These are phyloP conservation scores for Malania oleifera DNA, from an alignment of 164 flowering plant genomes.

Conservation along the genomic window DNA sequence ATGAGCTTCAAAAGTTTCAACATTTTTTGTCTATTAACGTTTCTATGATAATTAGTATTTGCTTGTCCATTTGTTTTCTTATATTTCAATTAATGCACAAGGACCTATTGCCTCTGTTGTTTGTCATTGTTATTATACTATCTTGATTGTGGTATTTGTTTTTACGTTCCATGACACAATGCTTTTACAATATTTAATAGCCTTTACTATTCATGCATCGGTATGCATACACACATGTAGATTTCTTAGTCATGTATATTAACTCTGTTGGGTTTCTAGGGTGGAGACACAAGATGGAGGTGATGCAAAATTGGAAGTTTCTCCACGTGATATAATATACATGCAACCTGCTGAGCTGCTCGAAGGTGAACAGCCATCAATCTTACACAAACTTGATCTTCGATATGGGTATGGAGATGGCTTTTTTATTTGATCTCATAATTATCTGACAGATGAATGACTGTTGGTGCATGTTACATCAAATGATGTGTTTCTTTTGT, in stretches of 20 bases:
- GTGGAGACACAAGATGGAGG: slow-evolving; percentile 99
- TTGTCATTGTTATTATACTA: too few species aligned
- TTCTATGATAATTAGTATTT: too few species aligned
- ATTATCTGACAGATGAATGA: background rate
- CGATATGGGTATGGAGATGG: slow-evolving; percentile 76
- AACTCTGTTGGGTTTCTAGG: slow-evolving; percentile 35
- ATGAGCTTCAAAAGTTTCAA: too few species aligned
- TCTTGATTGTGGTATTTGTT: too few species aligned
- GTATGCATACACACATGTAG: background rate
- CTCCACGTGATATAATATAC: slow-evolving; percentile 92
- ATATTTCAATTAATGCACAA: background rate
- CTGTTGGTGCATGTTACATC: background rate
- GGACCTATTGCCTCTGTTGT: background rate
- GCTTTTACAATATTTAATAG: too few species aligned
- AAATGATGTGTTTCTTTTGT: too few species aligned
- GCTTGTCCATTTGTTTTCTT: too few species aligned
- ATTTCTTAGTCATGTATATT: background rate
- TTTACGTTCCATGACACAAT: too few species aligned
- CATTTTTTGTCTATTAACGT: too few species aligned
- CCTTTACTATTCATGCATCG: background rate
- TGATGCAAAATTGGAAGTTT: slow-evolving; percentile 92
- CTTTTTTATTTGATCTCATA: slow-evolving; percentile 1
- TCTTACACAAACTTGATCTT: slow-evolving; percentile 84
- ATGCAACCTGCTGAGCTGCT: slow-evolving; percentile 72
- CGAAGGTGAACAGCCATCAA: slow-evolving; percentile 53